Base-by-base conservation (phyloP, 1,139 yeast genomes). In the Yamadazyma jaroonii region DNA sequence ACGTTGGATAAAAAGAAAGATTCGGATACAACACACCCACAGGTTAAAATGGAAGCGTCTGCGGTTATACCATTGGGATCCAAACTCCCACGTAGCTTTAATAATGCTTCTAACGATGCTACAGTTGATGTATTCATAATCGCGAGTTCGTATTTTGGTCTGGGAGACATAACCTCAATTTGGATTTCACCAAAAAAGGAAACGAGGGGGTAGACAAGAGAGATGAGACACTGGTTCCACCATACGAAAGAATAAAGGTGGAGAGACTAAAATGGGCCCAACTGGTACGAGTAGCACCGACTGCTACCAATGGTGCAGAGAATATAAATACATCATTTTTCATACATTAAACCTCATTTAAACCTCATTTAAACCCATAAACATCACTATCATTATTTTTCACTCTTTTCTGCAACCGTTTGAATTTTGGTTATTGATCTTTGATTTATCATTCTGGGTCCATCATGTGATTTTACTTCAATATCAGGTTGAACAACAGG, bases 21-120 rank as follows among this genome's bases (percentile, higher is more conserved):
- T 47, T 81, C 84, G 1, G 90, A 80, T 0, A 81, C 67, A 9
- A 84, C 57, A 57, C 95, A 85, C 0, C 94, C 92, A 59, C 95
- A 86, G 0, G 80, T 60, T 13, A 84, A 60, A 14, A 81, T 72
- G 2, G 79, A 66, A 5, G 79, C 72, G 56, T 83, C 88, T 9
- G 61, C 35, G 5, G 68, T 61, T 2, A 66, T 42, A 5, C 46
- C 51, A n/a, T 48, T 47, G 8, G 47, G 47, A 29, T 40, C 33
- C 6, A 27, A 14, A 20, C 36, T 37, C 6, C 38, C 38, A 7
- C 27, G 31, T 3, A 35, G 27, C 28, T 31, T 30, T 17, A 35
- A 14, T 10, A 35, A 14, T 5, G 27, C 13, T 13, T 30, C 38
- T 17, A 35, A 31, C 3, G 24, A 33, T 2, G 9, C 28, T 7